These are phyloP conservation scores for Peterozyma xylosa DNA, from an alignment of 805 yeast genomes.

Conservation along the genomic window DNA sequence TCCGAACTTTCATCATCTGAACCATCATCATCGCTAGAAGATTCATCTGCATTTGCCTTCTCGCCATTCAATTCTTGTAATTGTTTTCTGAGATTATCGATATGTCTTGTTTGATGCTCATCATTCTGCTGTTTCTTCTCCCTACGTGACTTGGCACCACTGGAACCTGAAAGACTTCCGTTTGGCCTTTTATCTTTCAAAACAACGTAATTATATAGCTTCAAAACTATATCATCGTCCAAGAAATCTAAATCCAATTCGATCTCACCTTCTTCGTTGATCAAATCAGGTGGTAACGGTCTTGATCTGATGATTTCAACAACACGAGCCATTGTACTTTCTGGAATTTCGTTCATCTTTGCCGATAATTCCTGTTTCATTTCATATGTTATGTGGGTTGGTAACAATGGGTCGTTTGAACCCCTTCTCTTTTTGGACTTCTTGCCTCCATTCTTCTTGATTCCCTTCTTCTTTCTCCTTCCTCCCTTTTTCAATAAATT, in stretches of 20 bases:
- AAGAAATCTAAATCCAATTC: conserved; percentile 93
- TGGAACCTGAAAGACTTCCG: neutral
- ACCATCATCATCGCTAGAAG: conserved; percentile 41
- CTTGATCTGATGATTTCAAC: conserved; percentile 78
- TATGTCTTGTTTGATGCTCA: conserved; percentile 59
- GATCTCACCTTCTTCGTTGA: conserved; percentile 79
- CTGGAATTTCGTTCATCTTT: conserved; percentile 67
- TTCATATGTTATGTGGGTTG: conserved; percentile 69
- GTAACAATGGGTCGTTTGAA: conserved; percentile 13
- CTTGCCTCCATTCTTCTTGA: conserved; percentile 13
- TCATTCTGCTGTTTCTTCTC: conserved; percentile 54
- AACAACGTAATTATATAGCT: conserved; percentile 78
- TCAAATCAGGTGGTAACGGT: conserved; percentile 49
- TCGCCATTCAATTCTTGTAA: conserved; percentile 52
- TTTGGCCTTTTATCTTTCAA: conserved; percentile 25
- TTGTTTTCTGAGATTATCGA: conserved; percentile 66
- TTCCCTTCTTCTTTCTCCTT: conserved; percentile 21
- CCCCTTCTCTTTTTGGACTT: conserved; percentile 12
- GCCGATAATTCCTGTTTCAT: conserved; percentile 94
- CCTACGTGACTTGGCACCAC: conserved; percentile 25
- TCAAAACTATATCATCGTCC: conserved; percentile 75
- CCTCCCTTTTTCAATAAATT: conserved; percentile 30
- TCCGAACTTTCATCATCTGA: conserved; percentile 63
- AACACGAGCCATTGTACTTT: conserved; percentile 76
- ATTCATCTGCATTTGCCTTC: neutral